These are phyloP conservation scores for Eucalyptus sp. DNA, from an alignment of 345 rosid species.

Conservation along the genomic window DNA sequence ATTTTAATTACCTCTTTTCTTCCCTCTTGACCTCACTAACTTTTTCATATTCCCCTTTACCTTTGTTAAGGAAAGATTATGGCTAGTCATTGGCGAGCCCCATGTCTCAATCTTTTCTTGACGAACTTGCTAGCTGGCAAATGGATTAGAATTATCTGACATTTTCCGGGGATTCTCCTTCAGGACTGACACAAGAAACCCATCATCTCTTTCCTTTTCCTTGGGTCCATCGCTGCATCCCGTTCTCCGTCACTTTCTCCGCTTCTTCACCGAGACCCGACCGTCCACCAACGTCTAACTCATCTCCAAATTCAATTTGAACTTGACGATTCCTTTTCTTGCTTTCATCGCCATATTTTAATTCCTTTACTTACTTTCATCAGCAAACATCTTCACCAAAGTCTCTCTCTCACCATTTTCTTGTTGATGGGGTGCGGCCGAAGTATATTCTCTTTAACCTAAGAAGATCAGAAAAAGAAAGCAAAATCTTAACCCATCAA, in stretches of 20 bases:
- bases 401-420: not conserved
- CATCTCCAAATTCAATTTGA: not conserved
- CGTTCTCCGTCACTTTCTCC: not conserved
- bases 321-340: not conserved
- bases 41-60: too few relatives aligned
- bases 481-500: not conserved
- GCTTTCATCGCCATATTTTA: not conserved
- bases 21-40: too few relatives aligned
- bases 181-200: too few relatives aligned
- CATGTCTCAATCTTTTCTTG: not conserved
- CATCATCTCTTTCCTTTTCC: not conserved
- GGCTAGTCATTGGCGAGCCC: too few relatives aligned
- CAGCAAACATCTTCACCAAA: not conserved
- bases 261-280: not conserved
- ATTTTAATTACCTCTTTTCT: too few relatives aligned
- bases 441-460: not conserved
- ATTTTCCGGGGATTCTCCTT: too few relatives aligned
- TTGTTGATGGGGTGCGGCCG: not conserved
- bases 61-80: too few relatives aligned
- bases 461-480: not conserved
- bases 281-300: not conserved
- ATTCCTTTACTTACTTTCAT: not conserved
- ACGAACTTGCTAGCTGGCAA: too few relatives aligned
- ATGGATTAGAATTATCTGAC: too few relatives aligned
- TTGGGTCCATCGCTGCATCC: not conserved